Evolutionary conservation across 441 rosid genomes (phyloP), one percentile per base, ranked within the genome.

Genomic region (Biscutella laevigata): DNA sequence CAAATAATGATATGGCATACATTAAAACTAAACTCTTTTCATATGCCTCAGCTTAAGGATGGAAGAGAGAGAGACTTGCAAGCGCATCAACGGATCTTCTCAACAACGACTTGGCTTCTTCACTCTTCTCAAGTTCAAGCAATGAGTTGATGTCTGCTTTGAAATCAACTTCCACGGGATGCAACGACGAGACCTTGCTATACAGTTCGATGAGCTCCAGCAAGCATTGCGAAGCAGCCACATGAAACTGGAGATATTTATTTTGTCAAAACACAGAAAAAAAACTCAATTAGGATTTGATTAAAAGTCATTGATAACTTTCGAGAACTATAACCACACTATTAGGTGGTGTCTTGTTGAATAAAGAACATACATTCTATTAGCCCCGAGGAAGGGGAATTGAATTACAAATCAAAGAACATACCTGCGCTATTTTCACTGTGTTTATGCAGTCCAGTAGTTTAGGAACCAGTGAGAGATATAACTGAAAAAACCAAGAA

Each of bases 371-470:
- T 4, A 43, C 6, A 17, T 0, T 4, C 1, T 7, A 17, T 8
- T 3, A n/a, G n/a, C n/a, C n/a, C n/a, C n/a, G n/a, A n/a, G n/a
- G n/a, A n/a, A n/a, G n/a, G n/a, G n/a, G 34, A 57, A 33, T 2
- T 19, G 12, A 33, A 45, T 27, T 17, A 45, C 6, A 43, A 26
- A 44, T 19, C 41, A 40, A 26, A 53, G 17, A 59, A 41, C 71
- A 53, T 71, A 90, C 96, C 96, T 91, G 98, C 1, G 86, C 92
- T 70, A 91, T 91, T 74, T 85, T 88, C 40, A 91, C 77, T 5
- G 80, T 79, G 71, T 64, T 71, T 51, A 91, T 74, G 72, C 94
- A 83, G 52, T 88, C 94, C 10, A 72, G 63, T 59, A 81, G 64
- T 64, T 75, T 85, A 6, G 91, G 84, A 3, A 85, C 70, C 16